phyloP scores from a whole-genome alignment of 2,329 filamentous ascomycete species.

The Pseudogymnoascus sp. region DNA sequence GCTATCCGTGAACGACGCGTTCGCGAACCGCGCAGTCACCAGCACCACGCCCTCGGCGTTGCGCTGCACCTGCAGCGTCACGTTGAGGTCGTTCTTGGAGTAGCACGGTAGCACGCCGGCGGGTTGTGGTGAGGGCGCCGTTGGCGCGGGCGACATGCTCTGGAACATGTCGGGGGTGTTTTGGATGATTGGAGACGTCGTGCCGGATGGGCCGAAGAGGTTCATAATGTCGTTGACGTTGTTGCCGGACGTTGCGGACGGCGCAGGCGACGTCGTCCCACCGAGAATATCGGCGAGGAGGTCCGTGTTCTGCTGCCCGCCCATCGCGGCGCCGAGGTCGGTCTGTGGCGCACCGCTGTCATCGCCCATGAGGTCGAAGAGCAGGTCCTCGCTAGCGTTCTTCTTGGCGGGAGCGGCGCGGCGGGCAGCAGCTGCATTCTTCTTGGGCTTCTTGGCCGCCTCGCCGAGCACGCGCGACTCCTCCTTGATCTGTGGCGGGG shows the following conservation, averaged over 20 bases:
- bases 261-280: constrained; percentile 47
- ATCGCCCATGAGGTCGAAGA: constrained; percentile 88
- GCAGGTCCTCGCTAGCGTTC: constrained; percentile 80
- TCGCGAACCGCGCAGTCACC: constrained; percentile 75
- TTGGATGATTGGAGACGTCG: constrained; percentile 37
- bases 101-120: constrained; percentile 62
- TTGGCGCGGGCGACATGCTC: constrained; percentile 38
- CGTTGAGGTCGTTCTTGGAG: constrained; percentile 72
- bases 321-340: constrained; percentile 44
- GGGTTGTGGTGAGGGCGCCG: constrained; percentile 30
- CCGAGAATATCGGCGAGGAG: constrained; percentile 87
- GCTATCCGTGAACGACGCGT: constrained; percentile 55
- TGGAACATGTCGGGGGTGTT: constrained; percentile 43
- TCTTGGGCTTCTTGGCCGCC: constrained; percentile 59
- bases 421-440: constrained; percentile 57
- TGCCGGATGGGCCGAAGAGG: constrained; percentile 56
- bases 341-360: constrained; percentile 48
- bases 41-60: constrained; percentile 73
- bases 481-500: constrained; percentile 91
- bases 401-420: constrained; percentile 69
- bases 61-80: constrained; percentile 77
- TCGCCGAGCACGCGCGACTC: constrained; percentile 85
- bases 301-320: constrained; percentile 43
- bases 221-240: constrained; percentile 78
- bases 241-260: constrained; percentile 39